phyloP scores from a whole-genome alignment of 345 rosid species.

The Bruguiera parviflora region DNA sequence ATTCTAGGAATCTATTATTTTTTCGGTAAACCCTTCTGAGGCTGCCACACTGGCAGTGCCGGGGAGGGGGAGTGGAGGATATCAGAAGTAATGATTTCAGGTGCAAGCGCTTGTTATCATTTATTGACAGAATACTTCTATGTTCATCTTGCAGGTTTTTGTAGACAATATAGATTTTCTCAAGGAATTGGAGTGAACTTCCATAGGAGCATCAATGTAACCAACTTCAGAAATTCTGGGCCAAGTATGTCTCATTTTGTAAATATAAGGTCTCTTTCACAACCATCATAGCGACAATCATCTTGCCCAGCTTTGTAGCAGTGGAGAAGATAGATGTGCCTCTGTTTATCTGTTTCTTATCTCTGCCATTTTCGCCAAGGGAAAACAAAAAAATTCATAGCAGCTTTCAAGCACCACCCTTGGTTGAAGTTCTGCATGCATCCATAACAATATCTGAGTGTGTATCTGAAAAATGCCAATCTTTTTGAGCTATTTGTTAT shows the following conservation, averaged over 20 bases:
- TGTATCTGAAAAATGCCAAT: neutral
- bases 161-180: constrained; percentile 87
- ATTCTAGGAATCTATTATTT: too few relatives aligned
- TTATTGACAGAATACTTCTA: neutral
- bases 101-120: neutral
- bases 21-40: too few relatives aligned
- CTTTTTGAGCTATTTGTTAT: neutral
- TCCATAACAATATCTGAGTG: neutral
- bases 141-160: constrained; percentile 54
- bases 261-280: constrained; percentile 19
- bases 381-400: too few relatives aligned
- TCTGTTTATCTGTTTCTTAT: neutral
- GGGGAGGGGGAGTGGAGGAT: too few relatives aligned
- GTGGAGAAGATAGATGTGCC: neutral
- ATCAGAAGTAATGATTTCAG: neutral
- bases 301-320: constrained; percentile 10
- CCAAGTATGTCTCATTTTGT: constrained; percentile 28
- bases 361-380: neutral
- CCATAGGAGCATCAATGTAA: constrained; percentile 4
- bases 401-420: neutral
- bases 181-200: constrained; percentile 81
- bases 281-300: constrained; percentile 10
- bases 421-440: neutral
- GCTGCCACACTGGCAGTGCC: too few relatives aligned
- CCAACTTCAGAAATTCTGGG: neutral